These are phyloP conservation scores for Drechslera avenae DNA, from an alignment of 2,329 filamentous ascomycete species.

Conservation along the genomic window DNA sequence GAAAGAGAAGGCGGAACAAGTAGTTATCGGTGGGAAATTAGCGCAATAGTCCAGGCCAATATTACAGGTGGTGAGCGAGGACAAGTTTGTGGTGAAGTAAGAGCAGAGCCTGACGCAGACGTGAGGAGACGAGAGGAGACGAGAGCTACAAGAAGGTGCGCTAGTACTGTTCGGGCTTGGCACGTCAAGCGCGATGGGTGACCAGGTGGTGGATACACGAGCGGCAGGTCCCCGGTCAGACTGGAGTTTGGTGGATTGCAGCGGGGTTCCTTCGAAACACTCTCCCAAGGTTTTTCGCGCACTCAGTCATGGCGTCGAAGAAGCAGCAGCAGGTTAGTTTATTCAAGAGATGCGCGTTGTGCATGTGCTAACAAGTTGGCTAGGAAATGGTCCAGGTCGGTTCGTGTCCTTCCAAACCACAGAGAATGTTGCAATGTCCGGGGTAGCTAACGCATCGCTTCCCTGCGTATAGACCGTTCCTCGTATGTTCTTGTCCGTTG, in stretches of 20 bases:
- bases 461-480: conserved; percentile 40
- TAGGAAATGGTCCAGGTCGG: conserved; percentile 99
- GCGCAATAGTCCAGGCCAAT: neutral
- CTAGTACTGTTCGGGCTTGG: conserved; percentile 27
- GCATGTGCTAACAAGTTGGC: conserved; percentile 26
- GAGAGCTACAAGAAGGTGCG: conserved; percentile 19
- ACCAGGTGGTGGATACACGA: conserved; percentile 1
- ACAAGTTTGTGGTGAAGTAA: conserved; percentile 6
- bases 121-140: conserved; percentile 33
- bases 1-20: neutral
- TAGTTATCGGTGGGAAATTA: neutral
- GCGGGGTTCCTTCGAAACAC: conserved; percentile 21
- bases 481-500: conserved; percentile 36
- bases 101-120: conserved; percentile 30
- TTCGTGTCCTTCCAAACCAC: conserved; percentile 60
- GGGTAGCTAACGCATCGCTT: conserved; percentile 46
- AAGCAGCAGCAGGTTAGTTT: conserved; percentile 53
- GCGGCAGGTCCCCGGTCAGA: conserved; percentile 10
- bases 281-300: conserved; percentile 1
- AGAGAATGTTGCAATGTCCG: conserved; percentile 31
- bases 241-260: conserved; percentile 18
- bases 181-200: conserved; percentile 17
- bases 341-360: neutral
- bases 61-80: neutral
- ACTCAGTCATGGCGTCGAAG: conserved; percentile 50